Base-by-base conservation (phyloP, 495 filamentous ascomycete genomes). In the Talaromyces proteolyticus region DNA sequence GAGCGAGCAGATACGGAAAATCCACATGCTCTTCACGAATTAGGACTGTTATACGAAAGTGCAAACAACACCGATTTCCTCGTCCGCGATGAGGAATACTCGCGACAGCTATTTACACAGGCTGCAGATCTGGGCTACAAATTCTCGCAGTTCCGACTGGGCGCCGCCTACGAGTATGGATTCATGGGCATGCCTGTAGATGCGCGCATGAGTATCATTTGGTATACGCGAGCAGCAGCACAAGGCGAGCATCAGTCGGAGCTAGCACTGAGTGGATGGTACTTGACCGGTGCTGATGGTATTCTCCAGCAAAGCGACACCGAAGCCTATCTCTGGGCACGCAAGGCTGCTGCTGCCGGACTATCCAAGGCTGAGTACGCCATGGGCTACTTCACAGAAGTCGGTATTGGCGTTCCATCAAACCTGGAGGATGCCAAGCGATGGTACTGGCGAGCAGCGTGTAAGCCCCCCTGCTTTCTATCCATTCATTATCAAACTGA, bases 401-500 rank as follows among this genome's bases (percentile, higher is more conserved):
- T 90, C 24, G 93, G 93, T 0, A 96, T 98, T 54, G 93, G 93
- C n/a, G 81, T 86, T 44, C 74, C 82, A 22, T 80, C 86, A 3
- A 91, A 90, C 62, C 52, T 96, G 54, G 93, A 98, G 58, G 93
- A 96, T 69, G 93, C 92, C 17, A 95, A 96, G 73, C 79, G 89
- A 58, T 98, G 93, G 93, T 98, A 98, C 71, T 96, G 91, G 80
- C 80, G 91, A 68, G 90, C 93, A 72, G 93, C 93, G 68, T 87
- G 93, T 96, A 69, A 83, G 92, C 86, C 37, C 41, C n/a, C n/a
- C 19, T 45, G 44, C 58, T 53, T 64, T 53, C 43, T 24, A 22
- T 48, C n/a, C 36, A 7, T 12, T 50, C 21, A 34, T 51, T 54
- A 40, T 68, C 57, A 16, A 0, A 29, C 14, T 17, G 49, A 14